Base-by-base conservation (phyloP, 2,329 filamentous ascomycete species). In the Spiromastix sp. region DNA sequence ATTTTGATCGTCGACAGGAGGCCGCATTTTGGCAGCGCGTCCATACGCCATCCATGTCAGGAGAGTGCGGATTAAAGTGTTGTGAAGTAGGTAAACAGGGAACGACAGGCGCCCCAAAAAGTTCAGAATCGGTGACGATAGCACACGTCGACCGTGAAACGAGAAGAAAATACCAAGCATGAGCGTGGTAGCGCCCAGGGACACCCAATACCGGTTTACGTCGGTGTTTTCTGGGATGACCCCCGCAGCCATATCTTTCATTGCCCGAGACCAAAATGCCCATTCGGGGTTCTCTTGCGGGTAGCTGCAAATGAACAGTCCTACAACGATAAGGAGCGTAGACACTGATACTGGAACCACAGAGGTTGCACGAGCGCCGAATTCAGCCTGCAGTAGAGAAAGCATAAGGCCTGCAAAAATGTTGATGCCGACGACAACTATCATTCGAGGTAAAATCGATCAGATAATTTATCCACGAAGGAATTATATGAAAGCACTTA, bases 71-170 rank as follows among this genome's bases (percentile, higher is more conserved):
- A 54, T 50, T 3, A 53, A 30, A 1, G 44, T 44, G 22, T 48
- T 47, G 40, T 53, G 51, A 4, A 54, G 34, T 6, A 54, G 38
- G 38, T 54, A 54, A 7, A 54, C 45, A 8, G 50, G 43, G 39
- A 53, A 51, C 7, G 49, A 52, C 10, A 48, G 41, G 0, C 47
- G 45, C 7, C 51, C 51, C 5, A 54, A 34, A 40, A 48, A 54
- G 24, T 47, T 50, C 36, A 51, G 43, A 8, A 52, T 16, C 2
- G 47, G 44, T 4, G 28, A 25, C 5, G 45, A 42, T 3, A 53
- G 39, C 19, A 50, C 7, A 3, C 33, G 38, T n/a, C 43, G 39
- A 3, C 44, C 41, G 28, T 43, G 39, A 17, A 34, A 39, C 3
- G 50, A 52, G 39, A 51, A 48, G 19, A 49, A 47, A 7, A 50